Percentiles rank a stretch among this genome's conserved stretches.
phyloP scores from a whole-genome alignment of 2,329 filamentous ascomycete genomes.

The Alternaria consortialis region DNA sequence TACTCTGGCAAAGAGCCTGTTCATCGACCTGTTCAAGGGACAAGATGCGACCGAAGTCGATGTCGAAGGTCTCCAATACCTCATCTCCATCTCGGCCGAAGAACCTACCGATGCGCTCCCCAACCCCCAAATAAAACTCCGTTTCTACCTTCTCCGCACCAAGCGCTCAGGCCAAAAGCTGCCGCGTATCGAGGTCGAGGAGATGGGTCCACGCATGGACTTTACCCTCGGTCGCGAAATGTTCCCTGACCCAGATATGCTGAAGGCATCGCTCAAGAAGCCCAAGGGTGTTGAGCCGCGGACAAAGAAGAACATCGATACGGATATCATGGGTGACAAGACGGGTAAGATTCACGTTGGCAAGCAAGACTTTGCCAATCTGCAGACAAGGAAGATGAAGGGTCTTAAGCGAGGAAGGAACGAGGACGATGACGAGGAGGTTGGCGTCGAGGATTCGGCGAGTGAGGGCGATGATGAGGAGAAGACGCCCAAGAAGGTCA shows the following conservation, averaged over 20 bases:
- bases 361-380: slow-evolving; percentile 82
- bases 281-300: slow-evolving; percentile 76
- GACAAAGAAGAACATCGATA: slow-evolving; percentile 96
- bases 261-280: slow-evolving; percentile 92
- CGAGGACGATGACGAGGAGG: slow-evolving; percentile 45
- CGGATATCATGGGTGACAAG: slow-evolving; percentile 94
- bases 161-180: slow-evolving; percentile 86
- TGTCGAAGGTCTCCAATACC: slow-evolving; percentile 92
- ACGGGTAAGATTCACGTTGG: slow-evolving; percentile 90
- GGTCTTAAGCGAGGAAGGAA: slow-evolving; percentile 82
- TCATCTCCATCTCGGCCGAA: slow-evolving; percentile 81
- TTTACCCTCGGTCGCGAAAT: slow-evolving; percentile 83
- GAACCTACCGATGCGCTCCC: slow-evolving; percentile 57
- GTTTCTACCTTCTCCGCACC: slow-evolving; percentile 86
- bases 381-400: slow-evolving; percentile 99
- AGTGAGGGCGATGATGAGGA: slow-evolving; percentile 31
- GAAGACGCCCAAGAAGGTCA: slow-evolving; percentile 40
- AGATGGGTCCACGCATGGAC: slow-evolving; percentile 94
- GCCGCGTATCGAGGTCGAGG: slow-evolving; percentile 90
- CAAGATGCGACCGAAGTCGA: slow-evolving; percentile 83
- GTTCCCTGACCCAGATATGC: slow-evolving; percentile 78
- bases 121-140: slow-evolving; percentile 66
- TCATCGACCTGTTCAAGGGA: slow-evolving; percentile 91
- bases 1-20: slow-evolving; percentile 84
- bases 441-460: slow-evolving; percentile 30